Evolutionary conservation across 768 basidiomycete species (phyloP), one percentile per base, ranked within the genome.

Genomic region (Heimioporus sp.): DNA sequence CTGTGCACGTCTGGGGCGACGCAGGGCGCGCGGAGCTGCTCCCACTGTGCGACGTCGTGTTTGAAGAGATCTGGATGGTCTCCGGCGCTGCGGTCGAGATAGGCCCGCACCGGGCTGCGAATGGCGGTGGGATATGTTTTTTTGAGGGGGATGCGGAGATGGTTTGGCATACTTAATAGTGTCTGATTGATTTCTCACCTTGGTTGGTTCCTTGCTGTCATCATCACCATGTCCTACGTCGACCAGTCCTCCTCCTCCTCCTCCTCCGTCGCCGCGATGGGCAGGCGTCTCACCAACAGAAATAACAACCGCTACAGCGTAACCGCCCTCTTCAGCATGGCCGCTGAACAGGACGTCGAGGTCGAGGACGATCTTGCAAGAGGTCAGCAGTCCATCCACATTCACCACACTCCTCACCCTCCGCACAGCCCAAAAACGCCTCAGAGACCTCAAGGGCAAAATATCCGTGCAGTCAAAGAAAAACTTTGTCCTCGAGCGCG

Each of bases 391-490:
- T 19, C 43, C 19, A 41, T 48, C 7, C 24, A 28, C 7, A 28
- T 28, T 28, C 46, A 1, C 7, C 31, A 12, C 8, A 7, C 24
- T 21, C 17, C 1, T 50, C 19, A 56, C 50, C 32, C 38, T 30
- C 41, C n/a, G 40, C 21, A 45, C 66, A 93, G 97, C 97, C 44
- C 97, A 99, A 77, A 98, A 96, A 72, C 92, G 96, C 43, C 76
- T 99, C 30, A 81, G 97, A 30, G 97, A 99, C 62, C 80, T 99
- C 57, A 99, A 99, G 75, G 83, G 87, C 24, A 90, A 94, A 66
- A 99, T 99, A 54, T 98, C 97, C 13, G 90, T 93, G 0, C 97
- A 98, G 73, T 95, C 92, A 49, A 99, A 99, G 81, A 98, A 98
- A 84, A 99, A 99, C 75, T 99, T 99, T 63, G 97, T 99, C 37